Conservation (phyloP, 1,284 basidiomycete species). For the Agroathelia rolfsii region DNA sequence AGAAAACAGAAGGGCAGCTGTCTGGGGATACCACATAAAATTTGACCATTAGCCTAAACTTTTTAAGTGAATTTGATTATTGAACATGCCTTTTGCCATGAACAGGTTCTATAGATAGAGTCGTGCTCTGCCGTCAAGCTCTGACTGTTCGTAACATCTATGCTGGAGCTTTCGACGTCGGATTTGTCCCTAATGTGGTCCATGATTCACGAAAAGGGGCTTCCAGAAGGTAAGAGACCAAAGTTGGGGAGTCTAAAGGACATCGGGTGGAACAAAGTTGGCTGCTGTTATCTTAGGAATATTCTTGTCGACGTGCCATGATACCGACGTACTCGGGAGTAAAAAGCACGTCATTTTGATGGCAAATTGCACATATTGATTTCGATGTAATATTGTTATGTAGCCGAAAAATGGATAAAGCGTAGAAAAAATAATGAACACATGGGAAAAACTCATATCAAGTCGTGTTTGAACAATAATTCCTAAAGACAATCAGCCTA, state of each 20-base stretch:
- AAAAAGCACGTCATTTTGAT: neutral
- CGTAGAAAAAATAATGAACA: slow-evolving; percentile 1
- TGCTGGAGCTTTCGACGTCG: slow-evolving; percentile 4
- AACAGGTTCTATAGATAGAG: slow-evolving; percentile 34
- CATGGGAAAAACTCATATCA: too few species aligned
- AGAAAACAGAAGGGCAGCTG: slow-evolving; percentile 36
- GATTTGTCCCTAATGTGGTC: too few species aligned
- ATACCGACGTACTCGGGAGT: neutral
- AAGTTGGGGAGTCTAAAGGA: too few species aligned
- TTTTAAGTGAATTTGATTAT: neutral
- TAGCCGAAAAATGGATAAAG: neutral
- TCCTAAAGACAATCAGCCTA: too few species aligned
- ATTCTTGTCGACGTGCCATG: neutral
- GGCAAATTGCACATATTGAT: neutral
- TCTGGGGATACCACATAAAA: slow-evolving; percentile 21
- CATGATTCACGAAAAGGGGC: too few species aligned
- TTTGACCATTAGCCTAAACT: neutral
- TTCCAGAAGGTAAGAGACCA: too few species aligned
- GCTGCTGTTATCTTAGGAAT: too few species aligned
- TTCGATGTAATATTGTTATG: neutral
- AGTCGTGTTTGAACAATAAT: too few species aligned
- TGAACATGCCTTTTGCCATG: slow-evolving; percentile 35
- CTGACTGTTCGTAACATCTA: slow-evolving; percentile 23
- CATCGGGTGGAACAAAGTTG: too few species aligned
- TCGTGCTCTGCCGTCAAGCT: slow-evolving; percentile 27